Evolutionary conservation across 2,329 filamentous ascomycete species (phyloP).

Genomic region (Aspergillus phoenicis): DNA sequence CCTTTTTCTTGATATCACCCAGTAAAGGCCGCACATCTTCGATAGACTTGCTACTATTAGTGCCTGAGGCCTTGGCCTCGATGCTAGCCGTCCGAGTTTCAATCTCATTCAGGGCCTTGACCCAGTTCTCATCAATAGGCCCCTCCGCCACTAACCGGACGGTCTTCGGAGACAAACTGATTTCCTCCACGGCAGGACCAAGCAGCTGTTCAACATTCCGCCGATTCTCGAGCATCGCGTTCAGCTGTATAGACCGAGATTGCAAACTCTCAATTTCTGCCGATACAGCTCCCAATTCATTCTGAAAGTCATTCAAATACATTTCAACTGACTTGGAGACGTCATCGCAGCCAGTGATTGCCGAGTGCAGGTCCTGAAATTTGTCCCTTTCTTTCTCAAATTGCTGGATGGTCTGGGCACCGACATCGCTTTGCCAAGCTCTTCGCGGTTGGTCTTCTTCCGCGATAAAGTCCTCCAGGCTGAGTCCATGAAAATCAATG

Average conservation of each 20-base stretch:
- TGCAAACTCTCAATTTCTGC: constrained; percentile 94
- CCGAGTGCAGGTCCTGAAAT: constrained; percentile 87
- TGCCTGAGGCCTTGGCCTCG: constrained; percentile 65
- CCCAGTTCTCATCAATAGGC: constrained; percentile 85
- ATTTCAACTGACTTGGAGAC: constrained; percentile 90
- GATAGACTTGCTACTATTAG: constrained; percentile 70
- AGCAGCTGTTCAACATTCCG: constrained; percentile 86
- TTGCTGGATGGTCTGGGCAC: constrained; percentile 67
- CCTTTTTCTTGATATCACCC: constrained; percentile 80
- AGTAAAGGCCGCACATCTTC: constrained; percentile 84
- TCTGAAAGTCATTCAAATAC: constrained; percentile 89
- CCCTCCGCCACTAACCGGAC: constrained; percentile 87
- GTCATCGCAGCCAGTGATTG: constrained; percentile 87
- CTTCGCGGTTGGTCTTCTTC: constrained; percentile 34
- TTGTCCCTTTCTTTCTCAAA: constrained; percentile 80
- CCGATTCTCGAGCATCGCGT: constrained; percentile 82
- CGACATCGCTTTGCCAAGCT: constrained; percentile 39
- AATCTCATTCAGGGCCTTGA: constrained; percentile 78
- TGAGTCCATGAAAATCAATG: constrained; percentile 77
- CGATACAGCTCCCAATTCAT: constrained; percentile 87
- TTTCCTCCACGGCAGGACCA: constrained; percentile 85
- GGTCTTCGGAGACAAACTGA: constrained; percentile 81
- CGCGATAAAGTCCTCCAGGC: constrained; percentile 70
- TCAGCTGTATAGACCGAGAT: constrained; percentile 78
- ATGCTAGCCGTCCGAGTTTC: constrained; percentile 75